Base-by-base conservation (phyloP, 2,329 filamentous ascomycete genomes). In the Cercospora beticola region DNA sequence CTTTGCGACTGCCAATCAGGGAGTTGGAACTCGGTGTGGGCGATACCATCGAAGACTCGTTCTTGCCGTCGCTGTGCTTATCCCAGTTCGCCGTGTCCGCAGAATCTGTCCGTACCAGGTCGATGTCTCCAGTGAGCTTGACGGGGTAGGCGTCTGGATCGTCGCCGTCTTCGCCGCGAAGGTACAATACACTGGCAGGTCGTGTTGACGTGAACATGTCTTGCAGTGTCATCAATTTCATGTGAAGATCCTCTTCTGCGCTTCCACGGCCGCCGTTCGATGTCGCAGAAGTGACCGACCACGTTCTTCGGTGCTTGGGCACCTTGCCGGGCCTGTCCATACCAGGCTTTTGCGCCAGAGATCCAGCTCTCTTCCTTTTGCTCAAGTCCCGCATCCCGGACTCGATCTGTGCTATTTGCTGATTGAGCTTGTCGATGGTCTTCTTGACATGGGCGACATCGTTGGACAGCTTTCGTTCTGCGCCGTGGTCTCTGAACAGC, bases 371-470 rank as follows among this genome's bases (percentile, higher is more conserved):
- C 77, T 89, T 89, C 65, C 87, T 83, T 77, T 89, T 89, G 69
- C 86, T 86, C 66, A 86, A 83, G 62, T 86, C 85, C 68, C 86
- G 85, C 78, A 86, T 84, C 21, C 87, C 87, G 65, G 86, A 83
- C 75, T 89, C 87, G 23, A 86, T 84, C 76, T 97, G 93, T 0
- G 90, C 85, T 69, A 97, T 95, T 76, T 97, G 94, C 77, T 97
- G 93, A 80, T 96, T 96, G 58, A 97, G 83, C 81, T 97, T 98
- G 77, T 97, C 94, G 74, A 98, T 97, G 0, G 91, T 92, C 82
- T 97, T 98, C 81, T 96, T 97, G 72, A 98, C 92, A 76, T 98
- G 94, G 0, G 92, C 92, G 8, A 97, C 87, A 74, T 98, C 94
- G 77, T 98, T 98, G 16, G 94, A 94, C 0, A 98, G 86, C 78